Percentiles rank a stretch among this genome's conserved stretches.
Conservation (phyloP, 768 basidiomycete genomes). For the Auricularia sp. region DNA sequence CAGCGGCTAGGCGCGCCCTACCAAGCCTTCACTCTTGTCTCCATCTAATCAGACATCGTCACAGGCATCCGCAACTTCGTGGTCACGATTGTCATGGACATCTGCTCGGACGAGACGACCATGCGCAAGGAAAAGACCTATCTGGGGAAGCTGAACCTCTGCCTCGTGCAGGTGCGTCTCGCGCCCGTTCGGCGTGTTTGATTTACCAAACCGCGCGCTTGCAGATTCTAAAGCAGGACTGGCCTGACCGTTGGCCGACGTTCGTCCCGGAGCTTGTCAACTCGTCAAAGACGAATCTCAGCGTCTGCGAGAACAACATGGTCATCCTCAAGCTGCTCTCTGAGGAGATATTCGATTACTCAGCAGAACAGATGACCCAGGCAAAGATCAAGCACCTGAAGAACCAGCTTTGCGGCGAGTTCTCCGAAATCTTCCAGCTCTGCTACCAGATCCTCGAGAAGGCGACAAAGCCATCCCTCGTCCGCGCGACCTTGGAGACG, state of each 20-base stretch:
- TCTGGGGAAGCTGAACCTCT: conserved; percentile 92
- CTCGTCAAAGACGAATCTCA: conserved; percentile 91
- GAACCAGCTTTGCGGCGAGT: conserved; percentile 96
- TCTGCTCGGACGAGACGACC: conserved; percentile 79
- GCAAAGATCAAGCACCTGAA: conserved; percentile 95
- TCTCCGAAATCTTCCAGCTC: conserved; percentile 94
- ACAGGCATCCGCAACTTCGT: conserved; percentile 93
- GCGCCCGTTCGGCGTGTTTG: not conserved
- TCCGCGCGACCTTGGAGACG: conserved; percentile 91
- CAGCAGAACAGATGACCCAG: conserved; percentile 97
- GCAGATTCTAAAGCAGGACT: conserved; percentile 97
- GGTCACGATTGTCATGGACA: conserved; percentile 84
- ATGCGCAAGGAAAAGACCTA: conserved; percentile 91
- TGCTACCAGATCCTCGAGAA: conserved; percentile 95
- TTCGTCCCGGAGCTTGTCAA: conserved; percentile 96
- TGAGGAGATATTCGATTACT: conserved; percentile 98
- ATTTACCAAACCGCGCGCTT: not conserved
- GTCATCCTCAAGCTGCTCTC: conserved; percentile 93
- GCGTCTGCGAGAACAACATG: conserved; percentile 99
- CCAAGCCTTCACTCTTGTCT: not conserved
- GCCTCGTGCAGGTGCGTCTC: conserved; percentile 46
- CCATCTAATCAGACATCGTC: conserved; percentile 5
- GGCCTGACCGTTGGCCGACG: conserved; percentile 98
- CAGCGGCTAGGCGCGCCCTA: conserved; percentile 67
- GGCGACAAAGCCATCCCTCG: conserved; percentile 90